Evolutionary conservation across 2,329 filamentous ascomycete genomes (phyloP).

Genomic region (Thermoascus crustaceus): DNA sequence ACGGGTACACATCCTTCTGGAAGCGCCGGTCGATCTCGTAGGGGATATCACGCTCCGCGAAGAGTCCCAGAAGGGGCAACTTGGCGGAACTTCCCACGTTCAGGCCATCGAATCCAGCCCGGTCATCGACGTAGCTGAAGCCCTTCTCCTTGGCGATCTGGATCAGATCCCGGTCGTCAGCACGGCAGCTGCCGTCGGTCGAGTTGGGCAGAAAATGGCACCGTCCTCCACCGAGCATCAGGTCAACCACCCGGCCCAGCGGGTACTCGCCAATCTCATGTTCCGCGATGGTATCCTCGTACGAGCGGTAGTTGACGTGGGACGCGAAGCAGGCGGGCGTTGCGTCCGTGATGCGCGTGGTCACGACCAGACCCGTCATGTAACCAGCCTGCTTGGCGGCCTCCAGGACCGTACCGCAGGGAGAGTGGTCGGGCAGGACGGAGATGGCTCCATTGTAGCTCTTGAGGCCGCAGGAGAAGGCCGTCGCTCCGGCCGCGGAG

Average conservation of each 20-base stretch:
- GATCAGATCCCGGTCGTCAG: conserved; percentile 68
- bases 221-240: conserved; percentile 86
- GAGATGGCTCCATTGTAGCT: conserved; percentile 97
- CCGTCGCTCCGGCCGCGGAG: conserved; percentile 92
- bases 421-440: conserved; percentile 71
- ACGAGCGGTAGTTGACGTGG: conserved; percentile 69
- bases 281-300: conserved; percentile 85
- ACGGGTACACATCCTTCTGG: conserved; percentile 73
- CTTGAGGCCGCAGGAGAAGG: conserved; percentile 87
- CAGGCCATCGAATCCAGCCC: conserved; percentile 67
- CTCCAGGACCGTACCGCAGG: conserved; percentile 88
- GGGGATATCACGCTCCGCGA: conserved; percentile 74
- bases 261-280: conserved; percentile 87
- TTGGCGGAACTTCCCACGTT: conserved; percentile 57
- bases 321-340: conserved; percentile 92
- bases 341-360: conserved; percentile 88
- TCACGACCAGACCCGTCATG: conserved; percentile 87
- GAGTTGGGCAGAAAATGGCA: conserved; percentile 88
- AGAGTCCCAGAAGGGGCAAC: conserved; percentile 79
- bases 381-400: conserved; percentile 89
- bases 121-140: conserved; percentile 68
- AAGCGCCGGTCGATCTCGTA: conserved; percentile 86
- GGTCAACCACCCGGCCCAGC: conserved; percentile 76
- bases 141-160: conserved; percentile 66
- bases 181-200: conserved; percentile 71